Percentiles rank a stretch among this genome's conserved stretches.
Evolutionary conservation across 2,329 filamentous ascomycete species (phyloP).

Genomic region (Xylariaceae sp.): DNA sequence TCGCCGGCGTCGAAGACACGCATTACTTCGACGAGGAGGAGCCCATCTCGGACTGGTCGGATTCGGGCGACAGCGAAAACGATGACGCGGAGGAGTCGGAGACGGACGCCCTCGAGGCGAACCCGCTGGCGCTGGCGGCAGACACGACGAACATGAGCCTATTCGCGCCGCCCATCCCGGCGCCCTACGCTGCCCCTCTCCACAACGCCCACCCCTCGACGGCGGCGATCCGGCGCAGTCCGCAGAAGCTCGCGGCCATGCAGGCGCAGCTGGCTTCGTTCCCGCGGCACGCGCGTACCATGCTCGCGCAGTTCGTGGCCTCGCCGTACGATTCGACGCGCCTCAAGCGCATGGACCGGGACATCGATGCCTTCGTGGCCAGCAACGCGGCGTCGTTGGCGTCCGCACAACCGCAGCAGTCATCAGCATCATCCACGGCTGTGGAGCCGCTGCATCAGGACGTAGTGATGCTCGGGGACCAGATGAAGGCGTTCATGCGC

Average conservation of each 20-base stretch:
- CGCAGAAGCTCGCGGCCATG: conserved; percentile 40
- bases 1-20: conserved; percentile 73
- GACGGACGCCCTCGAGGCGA: conserved; percentile 24
- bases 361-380: conserved; percentile 51
- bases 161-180: conserved; percentile 1
- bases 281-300: conserved; percentile 49
- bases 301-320: conserved; percentile 54
- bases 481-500: conserved; percentile 58
- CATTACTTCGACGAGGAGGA: conserved; percentile 91
- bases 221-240: conserved; percentile 30
- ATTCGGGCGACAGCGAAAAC: conserved; percentile 44
- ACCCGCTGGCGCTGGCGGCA: conserved; percentile 15
- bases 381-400: conserved; percentile 33
- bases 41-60: conserved; percentile 69
- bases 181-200: neutral
- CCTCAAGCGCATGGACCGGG: conserved; percentile 56
- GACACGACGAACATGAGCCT: neutral
- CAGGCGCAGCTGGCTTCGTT: conserved; percentile 47
- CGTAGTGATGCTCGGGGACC: conserved; percentile 32
- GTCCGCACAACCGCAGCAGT: neutral
- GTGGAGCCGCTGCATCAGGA: conserved; percentile 30
- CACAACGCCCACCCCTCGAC: conserved; percentile 17
- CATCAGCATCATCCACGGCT: too few relatives aligned
- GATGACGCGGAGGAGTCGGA: neutral
- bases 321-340: conserved; percentile 56